Base-by-base conservation (phyloP, 1,139 yeast species). In the Torulaspora pretoriensis region DNA sequence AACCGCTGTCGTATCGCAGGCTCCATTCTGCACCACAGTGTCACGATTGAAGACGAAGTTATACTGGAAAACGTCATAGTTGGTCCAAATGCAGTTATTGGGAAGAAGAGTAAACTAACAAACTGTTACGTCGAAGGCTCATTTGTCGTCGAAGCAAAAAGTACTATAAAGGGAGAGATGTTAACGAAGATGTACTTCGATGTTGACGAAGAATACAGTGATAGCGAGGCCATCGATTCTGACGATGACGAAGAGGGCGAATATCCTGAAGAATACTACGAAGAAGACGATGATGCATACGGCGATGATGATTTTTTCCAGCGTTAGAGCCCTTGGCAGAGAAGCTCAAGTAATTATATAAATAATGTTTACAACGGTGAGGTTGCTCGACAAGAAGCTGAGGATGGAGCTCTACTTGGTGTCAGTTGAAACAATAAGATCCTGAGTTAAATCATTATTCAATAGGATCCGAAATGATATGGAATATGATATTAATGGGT, bases 1-100 rank as follows among this genome's bases (percentile, higher is more conserved):
- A 83, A 80, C 60, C 77, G 89, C 53, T 94, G 95, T 61, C 81
- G 92, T 56, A 74, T 94, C 47, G 86, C 90, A 1, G 97, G 96
- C 2, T 88, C 90, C 57, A 79, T 94, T 22, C 62, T 94, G 8
- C 71, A 89, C 48, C 84, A 85, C 58, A 77, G 79, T 40, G 95
- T 81, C 25, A 69, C 67, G 1, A 70, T 94, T 35, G 95, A 79
- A 40, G 96, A 92, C 63, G 97, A 87, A 53, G 83, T 77, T 40
- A 61, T 65, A 8, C 47, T 94, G 52, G 98, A 94, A 65, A 92
- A 90, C 68, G 89, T 96, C 67, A 81, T 92, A 23, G 70, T 94
- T 48, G 98, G 98, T 19, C 71, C 73, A 38, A 71, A 72, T 39
- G 92, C 81, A 1, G 68, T 69, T 13, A 74, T 94, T 35, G 81